phyloP scores from a whole-genome alignment of 192 early-diverging fungal genomes.

The Radiomyces spectabilis region DNA sequence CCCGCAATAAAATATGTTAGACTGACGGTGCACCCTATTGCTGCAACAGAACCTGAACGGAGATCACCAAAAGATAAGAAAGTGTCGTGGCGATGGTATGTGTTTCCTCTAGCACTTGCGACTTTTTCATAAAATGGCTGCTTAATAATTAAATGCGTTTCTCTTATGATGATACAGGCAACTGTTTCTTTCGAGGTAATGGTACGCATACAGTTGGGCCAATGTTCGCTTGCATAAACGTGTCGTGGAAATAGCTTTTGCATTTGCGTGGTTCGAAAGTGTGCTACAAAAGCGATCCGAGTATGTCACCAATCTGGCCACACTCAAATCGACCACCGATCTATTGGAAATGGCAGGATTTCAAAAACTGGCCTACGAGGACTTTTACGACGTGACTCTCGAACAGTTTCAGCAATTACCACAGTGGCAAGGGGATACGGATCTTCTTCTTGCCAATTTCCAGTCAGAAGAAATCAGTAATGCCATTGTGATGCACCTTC shows the following conservation, averaged over 20 bases:
- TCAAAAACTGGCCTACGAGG: slow-evolving; percentile 42
- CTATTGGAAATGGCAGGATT: slow-evolving; percentile 36
- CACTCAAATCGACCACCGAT: slow-evolving; percentile 32
- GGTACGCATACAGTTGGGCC: background rate
- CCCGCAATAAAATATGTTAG: background rate
- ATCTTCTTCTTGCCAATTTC: slow-evolving; percentile 36
- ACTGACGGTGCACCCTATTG: background rate
- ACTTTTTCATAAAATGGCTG: background rate
- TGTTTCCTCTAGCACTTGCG: background rate
- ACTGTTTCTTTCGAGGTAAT: slow-evolving; percentile 57
- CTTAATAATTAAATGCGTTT: background rate
- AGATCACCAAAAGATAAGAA: slow-evolving; percentile 38
- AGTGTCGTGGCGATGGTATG: slow-evolving; percentile 54
- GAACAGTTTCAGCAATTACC: slow-evolving; percentile 31
- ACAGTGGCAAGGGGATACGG: slow-evolving; percentile 20
- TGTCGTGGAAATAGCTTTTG: slow-evolving; percentile 33
- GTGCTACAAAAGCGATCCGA: slow-evolving; percentile 19
- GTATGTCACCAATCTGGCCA: slow-evolving; percentile 16
- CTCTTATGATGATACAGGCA: slow-evolving; percentile 33
- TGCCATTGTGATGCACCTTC: slow-evolving; percentile 50
- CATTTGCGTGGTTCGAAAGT: slow-evolving; percentile 58
- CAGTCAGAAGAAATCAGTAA: slow-evolving; percentile 51
- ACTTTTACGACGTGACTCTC: slow-evolving; percentile 44
- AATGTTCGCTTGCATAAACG: background rate
- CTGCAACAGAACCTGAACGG: slow-evolving; percentile 36